These are phyloP conservation scores for Globisporangium solare DNA, from an alignment of 352 stramenopile species.

Conservation along the genomic window DNA sequence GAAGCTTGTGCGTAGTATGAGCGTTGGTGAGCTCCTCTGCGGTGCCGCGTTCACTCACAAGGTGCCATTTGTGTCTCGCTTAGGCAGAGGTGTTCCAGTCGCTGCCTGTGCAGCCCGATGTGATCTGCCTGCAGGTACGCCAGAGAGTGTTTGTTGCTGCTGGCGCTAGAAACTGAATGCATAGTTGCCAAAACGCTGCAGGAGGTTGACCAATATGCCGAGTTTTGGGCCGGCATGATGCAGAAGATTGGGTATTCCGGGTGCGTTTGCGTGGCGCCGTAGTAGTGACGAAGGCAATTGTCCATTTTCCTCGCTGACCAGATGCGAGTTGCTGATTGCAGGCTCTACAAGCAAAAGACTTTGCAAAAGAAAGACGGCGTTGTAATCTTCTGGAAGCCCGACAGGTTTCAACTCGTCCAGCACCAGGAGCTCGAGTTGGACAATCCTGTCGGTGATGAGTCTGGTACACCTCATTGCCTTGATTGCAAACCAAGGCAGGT, in stretches of 20 bases:
- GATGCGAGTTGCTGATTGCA: slow-evolving; percentile 10
- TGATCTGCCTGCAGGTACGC: slow-evolving; percentile 74
- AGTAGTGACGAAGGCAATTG: background rate
- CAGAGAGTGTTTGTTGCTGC: background rate
- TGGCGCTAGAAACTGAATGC: background rate
- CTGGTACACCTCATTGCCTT: slow-evolving; percentile 21
- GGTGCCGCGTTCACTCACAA: no score
- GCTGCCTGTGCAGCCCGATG: slow-evolving; percentile 57
- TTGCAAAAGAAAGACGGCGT: slow-evolving; percentile 59
- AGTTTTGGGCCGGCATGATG: slow-evolving; percentile 68
- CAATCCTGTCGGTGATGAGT: slow-evolving; percentile 42
- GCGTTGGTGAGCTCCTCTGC: background rate
- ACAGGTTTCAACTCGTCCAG: slow-evolving; percentile 38
- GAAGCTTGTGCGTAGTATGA: slow-evolving; percentile 34
- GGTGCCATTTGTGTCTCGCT: background rate
- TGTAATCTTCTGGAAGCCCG: slow-evolving; percentile 66
- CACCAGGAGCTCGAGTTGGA: slow-evolving; percentile 46
- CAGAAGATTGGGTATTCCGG: slow-evolving; percentile 53
- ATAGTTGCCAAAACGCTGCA: slow-evolving; percentile 11
- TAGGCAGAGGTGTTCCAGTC: slow-evolving; percentile 53
- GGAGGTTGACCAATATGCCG: slow-evolving; percentile 75
- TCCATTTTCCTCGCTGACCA: background rate
- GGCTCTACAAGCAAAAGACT: slow-evolving; percentile 70
- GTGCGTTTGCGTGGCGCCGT: slow-evolving; percentile 21
- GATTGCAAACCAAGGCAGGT: background rate